phyloP scores from a whole-genome alignment of 176 grass and related monocot species.

The Otatea glauca region DNA sequence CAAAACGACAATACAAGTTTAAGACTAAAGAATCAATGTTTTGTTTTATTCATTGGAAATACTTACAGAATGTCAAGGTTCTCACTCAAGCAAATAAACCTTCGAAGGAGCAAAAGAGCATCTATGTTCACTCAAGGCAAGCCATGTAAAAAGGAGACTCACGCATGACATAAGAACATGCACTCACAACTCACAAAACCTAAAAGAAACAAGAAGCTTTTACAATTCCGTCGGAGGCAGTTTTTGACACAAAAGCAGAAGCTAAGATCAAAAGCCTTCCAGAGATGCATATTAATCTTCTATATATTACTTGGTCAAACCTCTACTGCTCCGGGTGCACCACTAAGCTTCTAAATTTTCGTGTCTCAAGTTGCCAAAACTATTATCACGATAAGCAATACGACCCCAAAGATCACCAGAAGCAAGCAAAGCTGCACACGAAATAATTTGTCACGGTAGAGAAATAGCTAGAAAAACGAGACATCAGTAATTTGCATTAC shows the following conservation, averaged over 20 bases:
- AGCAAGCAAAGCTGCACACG: constrained; percentile 65
- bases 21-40: neutral
- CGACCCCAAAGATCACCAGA: constrained; percentile 68
- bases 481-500: neutral
- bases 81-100: constrained; percentile 28
- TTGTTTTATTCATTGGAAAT: constrained; percentile 41
- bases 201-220: neutral
- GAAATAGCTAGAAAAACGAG: constrained; percentile 29
- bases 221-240: neutral
- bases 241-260: constrained; percentile 27
- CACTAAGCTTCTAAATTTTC: neutral
- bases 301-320: neutral
- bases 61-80: constrained; percentile 40
- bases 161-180: constrained; percentile 33
- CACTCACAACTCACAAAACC: constrained; percentile 37
- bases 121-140: constrained; percentile 56
- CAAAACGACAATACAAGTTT: neutral
- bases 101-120: constrained; percentile 25
- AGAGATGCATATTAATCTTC: constrained; percentile 7
- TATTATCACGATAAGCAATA: constrained; percentile 70
- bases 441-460: constrained; percentile 2
- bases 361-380: constrained; percentile 53
- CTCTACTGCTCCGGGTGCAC: neutral
- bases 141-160: constrained; percentile 54
- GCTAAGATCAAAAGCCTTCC: constrained; percentile 7